These are phyloP conservation scores for Eimeria sp. DNA, from an alignment of 169 alveolate genomes.

Conservation along the genomic window DNA sequence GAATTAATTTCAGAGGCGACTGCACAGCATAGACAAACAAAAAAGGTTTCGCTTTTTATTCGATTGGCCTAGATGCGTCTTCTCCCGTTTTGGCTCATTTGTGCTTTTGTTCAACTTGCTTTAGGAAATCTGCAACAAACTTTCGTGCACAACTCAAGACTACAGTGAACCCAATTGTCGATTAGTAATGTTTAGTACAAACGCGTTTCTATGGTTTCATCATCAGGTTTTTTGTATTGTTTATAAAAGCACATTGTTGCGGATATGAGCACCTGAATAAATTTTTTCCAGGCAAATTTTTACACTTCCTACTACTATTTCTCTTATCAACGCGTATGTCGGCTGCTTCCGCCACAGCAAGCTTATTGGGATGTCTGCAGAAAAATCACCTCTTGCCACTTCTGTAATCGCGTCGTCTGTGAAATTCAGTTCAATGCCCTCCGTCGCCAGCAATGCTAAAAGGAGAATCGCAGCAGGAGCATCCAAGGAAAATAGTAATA, in stretches of 20 bases:
- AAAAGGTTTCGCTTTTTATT: neutral
- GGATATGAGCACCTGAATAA: too few species aligned
- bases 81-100: too few species aligned
- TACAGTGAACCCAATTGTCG: too few species aligned
- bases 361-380: neutral
- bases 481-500: too few species aligned
- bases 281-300: too few species aligned
- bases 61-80: neutral
- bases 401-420: constrained; percentile 79
- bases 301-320: too few species aligned
- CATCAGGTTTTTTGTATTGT: too few species aligned
- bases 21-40: neutral
- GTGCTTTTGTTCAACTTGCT: neutral
- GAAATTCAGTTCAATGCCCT: constrained; percentile 89
- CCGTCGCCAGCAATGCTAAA: constrained; percentile 91
- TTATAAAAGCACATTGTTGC: too few species aligned
- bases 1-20: constrained; percentile 91
- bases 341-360: neutral
- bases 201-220: too few species aligned
- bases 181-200: too few species aligned
- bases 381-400: constrained; percentile 80
- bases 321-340: neutral
- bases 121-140: neutral
- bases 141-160: too few species aligned
- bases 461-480: neutral